Evolutionary conservation across 2,329 filamentous ascomycete species (phyloP), one percentile per base, ranked within the genome.

Genomic region (Epichloe sibirici): DNA sequence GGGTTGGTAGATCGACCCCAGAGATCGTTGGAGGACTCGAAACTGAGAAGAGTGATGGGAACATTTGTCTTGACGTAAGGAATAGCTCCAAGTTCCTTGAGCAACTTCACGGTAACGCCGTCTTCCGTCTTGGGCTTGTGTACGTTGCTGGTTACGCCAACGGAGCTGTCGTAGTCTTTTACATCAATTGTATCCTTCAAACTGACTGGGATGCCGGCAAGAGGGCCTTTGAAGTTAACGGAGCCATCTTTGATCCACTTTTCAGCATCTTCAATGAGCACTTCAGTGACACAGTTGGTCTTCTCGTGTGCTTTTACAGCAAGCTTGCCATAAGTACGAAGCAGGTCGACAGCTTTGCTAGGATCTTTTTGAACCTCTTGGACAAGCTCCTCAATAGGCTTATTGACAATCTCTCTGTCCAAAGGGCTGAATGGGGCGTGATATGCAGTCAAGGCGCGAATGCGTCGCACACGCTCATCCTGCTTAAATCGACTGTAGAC

Each of bases 61-160:
- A 94, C 66, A 56, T 93, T 93, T 0, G 90, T 96, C 74, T 96
- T 97, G 57, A 90, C 88, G 64, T 95, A 95, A 0, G 90, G 90
- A 2, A 96, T 77, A 0, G 90, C 90, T 23, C 90, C 87, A 2
- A 89, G 88, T 64, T 93, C 86, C 63, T 95, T 95, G 49, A 96
- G 74, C 43, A 97, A 69, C 52, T 77, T 79, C 23, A 88, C 83
- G 62, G 89, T 79, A 2, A 81, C 73, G 0, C 90, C 89, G 69
- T 96, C 90, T 31, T 78, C 68, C 0, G 66, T 52, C 39, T 75
- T 72, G 13, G 83, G 83, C 61, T 90, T 87, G 48, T 81, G 81
- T 0, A 83, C 79, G 58, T 88, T 81, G 50, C 74, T 71, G 38
- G 86, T 88, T 68, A 90, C 95, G 2, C 89, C 90, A 2, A 95